Conservation (phyloP, 2,329 filamentous ascomycete species). For the Tympanopsis confertula region DNA sequence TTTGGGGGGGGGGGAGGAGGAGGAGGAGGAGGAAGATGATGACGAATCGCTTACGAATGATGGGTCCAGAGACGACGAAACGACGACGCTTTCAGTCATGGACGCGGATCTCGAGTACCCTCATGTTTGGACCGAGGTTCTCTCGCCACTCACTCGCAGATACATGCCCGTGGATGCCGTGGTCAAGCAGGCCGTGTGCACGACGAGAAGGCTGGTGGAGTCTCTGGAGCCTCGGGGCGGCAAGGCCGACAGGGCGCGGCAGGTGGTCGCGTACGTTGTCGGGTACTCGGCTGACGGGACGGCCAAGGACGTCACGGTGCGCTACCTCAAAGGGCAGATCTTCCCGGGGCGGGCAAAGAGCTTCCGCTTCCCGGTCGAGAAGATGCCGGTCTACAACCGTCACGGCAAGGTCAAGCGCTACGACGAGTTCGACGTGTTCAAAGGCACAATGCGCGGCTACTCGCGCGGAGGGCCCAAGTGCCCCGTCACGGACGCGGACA, state of each 20-base stretch:
- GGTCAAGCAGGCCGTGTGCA: conserved; percentile 57
- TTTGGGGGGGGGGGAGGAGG: conserved; percentile 14
- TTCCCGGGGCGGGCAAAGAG: conserved; percentile 87
- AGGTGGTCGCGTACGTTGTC: conserved; percentile 81
- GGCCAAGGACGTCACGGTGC: conserved; percentile 86
- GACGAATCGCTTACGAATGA: conserved; percentile 40
- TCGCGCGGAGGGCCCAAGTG: conserved; percentile 30
- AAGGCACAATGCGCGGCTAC: conserved; percentile 66
- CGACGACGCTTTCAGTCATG: conserved; percentile 34
- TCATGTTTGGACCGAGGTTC: conserved; percentile 84
- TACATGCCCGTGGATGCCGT: conserved; percentile 71
- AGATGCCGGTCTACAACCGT: conserved; percentile 67
- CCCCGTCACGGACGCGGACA: conserved; percentile 60
- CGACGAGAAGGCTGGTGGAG: conserved; percentile 59
- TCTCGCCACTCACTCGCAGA: conserved; percentile 70
- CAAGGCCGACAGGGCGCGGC: conserved; percentile 74
- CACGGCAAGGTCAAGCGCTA: conserved; percentile 67
- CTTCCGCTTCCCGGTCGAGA: conserved; percentile 65
- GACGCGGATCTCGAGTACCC: conserved; percentile 73
- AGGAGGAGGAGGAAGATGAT: conserved; percentile 10
- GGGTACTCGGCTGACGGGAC: conserved; percentile 75
- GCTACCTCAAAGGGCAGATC: conserved; percentile 72
- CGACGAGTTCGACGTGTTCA: conserved; percentile 82
- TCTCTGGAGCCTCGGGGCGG: conserved; percentile 72
- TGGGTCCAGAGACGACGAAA: conserved; percentile 41